phyloP scores from a whole-genome alignment of 2,329 filamentous ascomycete genomes.

The Karstenula rhodostoma region DNA sequence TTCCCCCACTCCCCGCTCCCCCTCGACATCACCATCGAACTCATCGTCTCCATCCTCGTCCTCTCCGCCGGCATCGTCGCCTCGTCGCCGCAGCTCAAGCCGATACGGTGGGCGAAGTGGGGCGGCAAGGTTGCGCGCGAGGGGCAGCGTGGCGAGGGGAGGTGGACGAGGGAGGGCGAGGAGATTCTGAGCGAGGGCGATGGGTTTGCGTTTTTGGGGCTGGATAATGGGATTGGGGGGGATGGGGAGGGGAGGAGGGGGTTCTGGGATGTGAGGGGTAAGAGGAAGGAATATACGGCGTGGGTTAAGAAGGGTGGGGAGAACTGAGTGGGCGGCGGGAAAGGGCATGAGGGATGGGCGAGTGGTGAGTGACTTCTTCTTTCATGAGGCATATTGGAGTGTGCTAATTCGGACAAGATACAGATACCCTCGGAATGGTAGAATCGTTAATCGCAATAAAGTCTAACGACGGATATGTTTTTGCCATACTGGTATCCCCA shows the following conservation, averaged over 20 bases:
- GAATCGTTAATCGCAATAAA: background rate
- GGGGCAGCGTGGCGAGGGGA: constrained; percentile 67
- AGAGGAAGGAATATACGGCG: constrained; percentile 87
- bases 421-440: background rate
- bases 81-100: constrained; percentile 78
- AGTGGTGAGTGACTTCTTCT: constrained; percentile 1
- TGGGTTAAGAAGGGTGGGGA: constrained; percentile 56
- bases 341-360: no score
- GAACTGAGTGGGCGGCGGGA: background rate
- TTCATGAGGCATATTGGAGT: background rate
- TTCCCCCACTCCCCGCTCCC: constrained; percentile 69
- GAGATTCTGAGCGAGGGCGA: constrained; percentile 73
- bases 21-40: constrained; percentile 87
- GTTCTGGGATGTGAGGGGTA: constrained; percentile 87
- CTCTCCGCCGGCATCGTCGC: constrained; percentile 85
- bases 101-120: constrained; percentile 84
- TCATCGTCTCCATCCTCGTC: constrained; percentile 79
- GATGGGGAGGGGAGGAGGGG: constrained; percentile 75
- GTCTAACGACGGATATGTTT: background rate
- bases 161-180: constrained; percentile 69
- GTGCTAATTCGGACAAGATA: background rate
- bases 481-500: background rate
- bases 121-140: constrained; percentile 84
- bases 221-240: constrained; percentile 64
- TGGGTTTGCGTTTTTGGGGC: constrained; percentile 73